phyloP scores from a whole-genome alignment of 768 basidiomycete genomes.

The Daedaleopsis nitida region DNA sequence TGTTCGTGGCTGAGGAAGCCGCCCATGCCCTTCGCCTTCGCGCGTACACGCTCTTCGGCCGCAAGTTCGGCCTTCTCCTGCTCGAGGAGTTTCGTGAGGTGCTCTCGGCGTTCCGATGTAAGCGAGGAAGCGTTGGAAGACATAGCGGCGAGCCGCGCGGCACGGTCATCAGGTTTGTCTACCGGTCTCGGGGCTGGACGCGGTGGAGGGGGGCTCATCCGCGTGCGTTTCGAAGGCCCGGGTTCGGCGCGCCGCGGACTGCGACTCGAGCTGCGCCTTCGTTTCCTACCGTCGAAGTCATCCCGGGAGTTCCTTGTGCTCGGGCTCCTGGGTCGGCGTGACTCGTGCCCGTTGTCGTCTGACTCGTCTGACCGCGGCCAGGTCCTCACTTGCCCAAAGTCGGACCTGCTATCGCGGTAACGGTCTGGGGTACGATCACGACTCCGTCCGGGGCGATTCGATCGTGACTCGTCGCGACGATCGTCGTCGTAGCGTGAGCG shows the following conservation, averaged over 20 bases:
- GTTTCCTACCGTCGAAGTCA: conserved; percentile 40
- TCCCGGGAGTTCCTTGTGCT: conserved; percentile 29
- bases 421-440: conserved; percentile 38
- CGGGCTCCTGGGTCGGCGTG: conserved; percentile 30
- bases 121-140: conserved; percentile 67
- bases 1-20: conserved; percentile 81
- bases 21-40: conserved; percentile 77
- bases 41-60: conserved; percentile 66
- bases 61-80: conserved; percentile 80
- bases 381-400: conserved; percentile 36
- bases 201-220: conserved; percentile 40
- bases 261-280: conserved; percentile 40
- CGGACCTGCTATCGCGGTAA: conserved; percentile 27
- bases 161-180: conserved; percentile 54
- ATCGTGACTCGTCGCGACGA: conserved; percentile 18
- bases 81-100: conserved; percentile 66
- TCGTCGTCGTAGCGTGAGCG: conserved; percentile 35
- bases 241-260: conserved; percentile 34
- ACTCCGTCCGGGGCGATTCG: conserved; percentile 19
- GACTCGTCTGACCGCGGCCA: conserved; percentile 59
- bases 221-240: conserved; percentile 48
- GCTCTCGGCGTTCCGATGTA: conserved; percentile 68
- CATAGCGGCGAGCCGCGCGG: conserved; percentile 92
- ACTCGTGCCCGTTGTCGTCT: conserved; percentile 40
- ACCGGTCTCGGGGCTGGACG: conserved; percentile 23